Evolutionary conservation across 2,329 filamentous ascomycete genomes (phyloP).

Genomic region (Penicillium decumbens): DNA sequence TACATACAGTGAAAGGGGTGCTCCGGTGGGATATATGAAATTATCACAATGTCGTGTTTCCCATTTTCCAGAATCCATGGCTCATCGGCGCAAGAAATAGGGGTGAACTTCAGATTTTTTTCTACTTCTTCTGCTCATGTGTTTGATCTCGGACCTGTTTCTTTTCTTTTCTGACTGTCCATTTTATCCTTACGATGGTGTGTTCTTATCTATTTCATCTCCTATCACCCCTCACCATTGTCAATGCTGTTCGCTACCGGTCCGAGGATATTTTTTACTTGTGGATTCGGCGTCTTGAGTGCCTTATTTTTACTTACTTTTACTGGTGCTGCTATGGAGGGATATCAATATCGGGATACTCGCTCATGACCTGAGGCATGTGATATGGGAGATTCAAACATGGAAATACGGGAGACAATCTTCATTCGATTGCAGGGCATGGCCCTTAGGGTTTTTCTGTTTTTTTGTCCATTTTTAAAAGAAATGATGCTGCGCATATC

Average conservation of each 20-base stretch:
- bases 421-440: conserved; percentile 5
- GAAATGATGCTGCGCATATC: conserved; percentile 12
- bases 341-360: not conserved
- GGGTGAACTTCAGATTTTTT: conserved; percentile 9
- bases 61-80: conserved; percentile 26
- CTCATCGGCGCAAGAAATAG: conserved; percentile 31
- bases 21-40: conserved; percentile 31
- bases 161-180: conserved; percentile 18
- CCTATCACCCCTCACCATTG: conserved; percentile 4
- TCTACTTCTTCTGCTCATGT: conserved; percentile 11
- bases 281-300: conserved; percentile 13
- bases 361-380: conserved; percentile 20
- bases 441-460: conserved; percentile 2
- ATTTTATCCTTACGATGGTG: conserved; percentile 16
- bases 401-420: conserved; percentile 19
- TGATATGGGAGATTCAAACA: conserved; percentile 17
- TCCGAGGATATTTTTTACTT: conserved; percentile 4
- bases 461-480: conserved; percentile 15
- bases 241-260: conserved; percentile 14
- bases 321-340: not conserved
- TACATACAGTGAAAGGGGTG: conserved; percentile 35
- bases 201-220: conserved; percentile 2
- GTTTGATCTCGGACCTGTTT: conserved; percentile 6
- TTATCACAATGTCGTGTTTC: conserved; percentile 25
- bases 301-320: conserved; percentile 7